Evolutionary conservation across 208 protist genomes (phyloP), one percentile per base, ranked within the genome.

Genomic region (Acanthamoeba royreba): DNA sequence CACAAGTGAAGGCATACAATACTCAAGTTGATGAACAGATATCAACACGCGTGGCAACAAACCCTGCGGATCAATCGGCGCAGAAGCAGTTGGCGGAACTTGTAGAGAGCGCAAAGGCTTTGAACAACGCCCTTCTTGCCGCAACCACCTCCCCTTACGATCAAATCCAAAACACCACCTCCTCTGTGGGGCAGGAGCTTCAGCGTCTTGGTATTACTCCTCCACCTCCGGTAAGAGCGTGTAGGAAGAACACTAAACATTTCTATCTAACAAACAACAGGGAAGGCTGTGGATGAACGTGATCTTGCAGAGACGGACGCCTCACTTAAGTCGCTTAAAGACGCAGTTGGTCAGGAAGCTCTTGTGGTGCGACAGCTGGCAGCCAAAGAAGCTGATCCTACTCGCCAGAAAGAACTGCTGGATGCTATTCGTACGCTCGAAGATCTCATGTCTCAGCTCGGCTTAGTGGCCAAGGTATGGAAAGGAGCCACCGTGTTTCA

Each of bases 121-220:
- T 63, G 17, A 89, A 89, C 7, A 89, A 89, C 81, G 15, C 42
- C 13, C 81, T 89, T n/a, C 47, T 89, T n/a, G 52, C 81, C 8
- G 81, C 81, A 25, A 89, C 81, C 47, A 89, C 81, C 5, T 53
- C 81, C 31, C 81, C 81, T 43, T 40, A 89, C 28, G 81, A 89
- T 19, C 81, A 89, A 38, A 89, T 89, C 81, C 33, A 63, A 19
- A 43, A 40, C 19, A 45, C 81, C 42, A 89, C 81, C 40, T 33
- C 81, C 33, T 28, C 81, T 13, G 81, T 89, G 28, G 40, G 40
- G 15, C 31, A 89, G 47, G 47, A 66, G 53, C 40, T 89, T 9
- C 81, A 66, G 45, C 81, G 81, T 38, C 40, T 89, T 22, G 81
- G 74, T 85, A 43, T n/a, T 69, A n/a, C n/a, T n/a, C n/a, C n/a